A percentile compares a stretch with the other conserved stretches of the same genome.
Conservation (phyloP, 1,284 basidiomycete species). For the Sphagnurus paluster region DNA sequence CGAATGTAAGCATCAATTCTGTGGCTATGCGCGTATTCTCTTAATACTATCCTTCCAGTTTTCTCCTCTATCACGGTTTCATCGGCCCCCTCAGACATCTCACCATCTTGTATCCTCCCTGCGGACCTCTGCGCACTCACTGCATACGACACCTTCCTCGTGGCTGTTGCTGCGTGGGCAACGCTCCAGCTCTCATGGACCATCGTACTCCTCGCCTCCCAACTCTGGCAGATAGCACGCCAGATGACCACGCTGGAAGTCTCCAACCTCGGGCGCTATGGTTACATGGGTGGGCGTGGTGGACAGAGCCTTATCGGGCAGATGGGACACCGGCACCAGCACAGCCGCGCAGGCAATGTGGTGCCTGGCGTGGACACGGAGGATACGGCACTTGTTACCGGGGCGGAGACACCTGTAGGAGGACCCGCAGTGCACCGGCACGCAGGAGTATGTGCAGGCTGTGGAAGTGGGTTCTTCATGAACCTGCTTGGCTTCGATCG, state of each 20-base stretch:
- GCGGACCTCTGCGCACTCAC: constrained; percentile 68
- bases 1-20: constrained; percentile 58
- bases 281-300: constrained; percentile 95
- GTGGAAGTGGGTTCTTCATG: constrained; percentile 70
- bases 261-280: constrained; percentile 91
- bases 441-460: constrained; percentile 35
- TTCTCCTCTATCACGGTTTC: constrained; percentile 45
- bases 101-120: constrained; percentile 70
- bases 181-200: constrained; percentile 95
- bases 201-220: constrained; percentile 78
- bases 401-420: constrained; percentile 23
- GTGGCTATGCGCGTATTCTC: constrained; percentile 1
- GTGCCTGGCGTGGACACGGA: constrained; percentile 37
- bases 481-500: constrained; percentile 90
- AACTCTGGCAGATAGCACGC: constrained; percentile 88
- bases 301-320: constrained; percentile 66
- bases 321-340: constrained; percentile 66
- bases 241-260: constrained; percentile 98
- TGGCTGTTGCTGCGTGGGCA: constrained; percentile 81
- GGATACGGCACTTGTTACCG: constrained; percentile 35
- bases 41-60: constrained; percentile 34
- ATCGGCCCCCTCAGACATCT: constrained; percentile 41
- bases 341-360: constrained; percentile 31
- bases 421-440: constrained; percentile 31
- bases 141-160: constrained; percentile 80